phyloP scores from a whole-genome alignment of 805 yeast genomes.

The Zygoascus flipseniorum region DNA sequence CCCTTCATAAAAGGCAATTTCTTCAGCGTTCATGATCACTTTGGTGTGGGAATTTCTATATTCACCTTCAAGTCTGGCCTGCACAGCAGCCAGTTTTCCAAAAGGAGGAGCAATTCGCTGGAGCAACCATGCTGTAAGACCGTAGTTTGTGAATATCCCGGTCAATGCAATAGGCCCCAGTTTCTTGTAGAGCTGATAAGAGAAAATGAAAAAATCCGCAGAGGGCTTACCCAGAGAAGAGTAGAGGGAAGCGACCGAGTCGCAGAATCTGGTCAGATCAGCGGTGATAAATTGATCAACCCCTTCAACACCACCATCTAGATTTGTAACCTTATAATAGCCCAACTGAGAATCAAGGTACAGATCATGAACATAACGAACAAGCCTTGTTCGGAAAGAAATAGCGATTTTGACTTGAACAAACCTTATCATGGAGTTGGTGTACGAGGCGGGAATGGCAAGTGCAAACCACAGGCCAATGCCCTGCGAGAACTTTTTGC shows the following conservation, averaged over 20 bases:
- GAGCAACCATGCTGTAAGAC: conserved; percentile 66
- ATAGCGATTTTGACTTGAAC: conserved; percentile 68
- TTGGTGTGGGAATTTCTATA: conserved; percentile 81
- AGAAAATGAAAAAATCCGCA: conserved; percentile 75
- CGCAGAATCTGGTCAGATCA: conserved; percentile 74
- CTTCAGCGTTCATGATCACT: conserved; percentile 83
- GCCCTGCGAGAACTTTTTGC: conserved; percentile 65
- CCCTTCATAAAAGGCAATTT: conserved; percentile 90
- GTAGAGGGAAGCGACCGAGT: conserved; percentile 71
- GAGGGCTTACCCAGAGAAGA: conserved; percentile 89
- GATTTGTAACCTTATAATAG: conserved; percentile 70
- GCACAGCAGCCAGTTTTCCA: conserved; percentile 63
- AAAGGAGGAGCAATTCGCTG: conserved; percentile 76
- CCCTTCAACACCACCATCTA: conserved; percentile 46
- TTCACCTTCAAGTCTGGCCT: conserved; percentile 77
- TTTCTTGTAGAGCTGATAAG: conserved; percentile 73
- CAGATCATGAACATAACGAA: conserved; percentile 82
- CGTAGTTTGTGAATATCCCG: conserved; percentile 76
- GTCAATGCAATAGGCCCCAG: conserved; percentile 79
- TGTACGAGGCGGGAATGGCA: conserved; percentile 89
- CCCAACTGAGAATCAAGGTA: conserved; percentile 74
- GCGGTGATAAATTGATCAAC: conserved; percentile 83
- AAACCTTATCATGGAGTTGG: conserved; percentile 82
- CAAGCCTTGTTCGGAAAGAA: conserved; percentile 75
- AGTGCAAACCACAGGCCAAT: conserved; percentile 78